Evolutionary conservation across 1,284 basidiomycete species (phyloP).

Genomic region (Heterobasidion irregulare): DNA sequence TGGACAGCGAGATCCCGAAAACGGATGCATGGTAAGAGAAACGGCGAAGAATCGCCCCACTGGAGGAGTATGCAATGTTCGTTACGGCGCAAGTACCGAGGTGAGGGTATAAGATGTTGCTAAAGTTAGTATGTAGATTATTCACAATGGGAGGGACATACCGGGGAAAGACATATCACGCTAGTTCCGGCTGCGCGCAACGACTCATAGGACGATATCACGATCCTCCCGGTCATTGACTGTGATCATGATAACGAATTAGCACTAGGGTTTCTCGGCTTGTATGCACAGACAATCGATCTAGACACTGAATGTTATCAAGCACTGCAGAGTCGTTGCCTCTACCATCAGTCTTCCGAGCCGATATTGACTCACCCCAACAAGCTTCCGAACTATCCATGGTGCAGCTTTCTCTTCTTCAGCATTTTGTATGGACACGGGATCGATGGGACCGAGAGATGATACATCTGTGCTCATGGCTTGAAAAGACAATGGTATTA

Average conservation of each 20-base stretch:
- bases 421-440: conserved; percentile 31
- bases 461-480: conserved; percentile 19
- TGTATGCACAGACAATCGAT: background rate
- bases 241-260: conserved; percentile 14
- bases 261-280: background rate
- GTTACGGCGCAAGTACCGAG: background rate
- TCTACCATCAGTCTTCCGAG: no score
- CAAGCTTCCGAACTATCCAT: conserved; percentile 58
- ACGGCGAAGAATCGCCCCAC: conserved; percentile 60
- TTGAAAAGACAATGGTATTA: background rate
- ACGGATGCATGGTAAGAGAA: conserved; percentile 56
- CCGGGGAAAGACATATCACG: conserved; percentile 54
- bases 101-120: background rate
- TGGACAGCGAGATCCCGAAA: conserved; percentile 57
- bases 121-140: background rate
- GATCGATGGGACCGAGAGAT: conserved; percentile 46
- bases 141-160: conserved; percentile 21
- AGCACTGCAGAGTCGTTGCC: background rate
- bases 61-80: conserved; percentile 13
- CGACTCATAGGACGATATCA: conserved; percentile 59
- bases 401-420: conserved; percentile 51
- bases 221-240: conserved; percentile 59
- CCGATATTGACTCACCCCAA: conserved; percentile 34
- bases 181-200: conserved; percentile 51
- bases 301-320: conserved; percentile 4